phyloP scores from a whole-genome alignment of 768 basidiomycete genomes.

The Asterophora lycoperdoides region DNA sequence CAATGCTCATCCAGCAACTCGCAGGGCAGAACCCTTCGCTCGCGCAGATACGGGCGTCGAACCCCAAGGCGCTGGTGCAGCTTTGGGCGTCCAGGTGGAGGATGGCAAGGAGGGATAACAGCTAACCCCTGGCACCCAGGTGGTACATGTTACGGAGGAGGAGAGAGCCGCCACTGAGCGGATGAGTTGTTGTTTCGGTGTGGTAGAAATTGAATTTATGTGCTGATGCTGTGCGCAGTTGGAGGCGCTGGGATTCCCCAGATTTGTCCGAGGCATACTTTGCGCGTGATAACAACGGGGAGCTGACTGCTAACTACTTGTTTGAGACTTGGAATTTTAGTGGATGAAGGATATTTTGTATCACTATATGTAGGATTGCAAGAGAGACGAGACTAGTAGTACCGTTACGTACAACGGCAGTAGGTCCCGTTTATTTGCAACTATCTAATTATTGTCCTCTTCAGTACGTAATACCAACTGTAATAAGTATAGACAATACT shows the following conservation, averaged over 20 bases:
- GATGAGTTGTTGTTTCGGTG: slow-evolving; percentile 43
- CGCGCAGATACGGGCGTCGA: slow-evolving; percentile 58
- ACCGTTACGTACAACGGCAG: too few species aligned
- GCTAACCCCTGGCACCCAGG: slow-evolving; percentile 54
- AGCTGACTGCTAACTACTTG: slow-evolving; percentile 90
- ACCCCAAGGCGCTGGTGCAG: slow-evolving; percentile 68
- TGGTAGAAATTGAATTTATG: not conserved
- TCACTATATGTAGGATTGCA: not conserved
- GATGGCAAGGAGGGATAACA: slow-evolving; percentile 39
- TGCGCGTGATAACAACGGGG: slow-evolving; percentile 95
- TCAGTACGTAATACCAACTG: too few species aligned
- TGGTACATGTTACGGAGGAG: slow-evolving; percentile 78
- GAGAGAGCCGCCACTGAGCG: slow-evolving; percentile 87
- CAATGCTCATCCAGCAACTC: slow-evolving; percentile 84
- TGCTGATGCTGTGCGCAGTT: slow-evolving; percentile 45
- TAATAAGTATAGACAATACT: too few species aligned
- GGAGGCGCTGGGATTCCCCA: slow-evolving; percentile 81
- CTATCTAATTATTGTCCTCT: too few species aligned
- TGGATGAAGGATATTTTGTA: slow-evolving; percentile 1
- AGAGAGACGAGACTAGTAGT: too few species aligned
- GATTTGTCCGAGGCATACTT: slow-evolving; percentile 87
- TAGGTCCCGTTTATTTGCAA: too few species aligned
- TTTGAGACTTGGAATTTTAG: slow-evolving; percentile 71
- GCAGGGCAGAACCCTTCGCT: slow-evolving; percentile 69
- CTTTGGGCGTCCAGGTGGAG: slow-evolving; percentile 52